Evolutionary conservation across 208 protist genomes (phyloP), one percentile per base, ranked within the genome.

Genomic region (Acanthamoeba triangularis): DNA sequence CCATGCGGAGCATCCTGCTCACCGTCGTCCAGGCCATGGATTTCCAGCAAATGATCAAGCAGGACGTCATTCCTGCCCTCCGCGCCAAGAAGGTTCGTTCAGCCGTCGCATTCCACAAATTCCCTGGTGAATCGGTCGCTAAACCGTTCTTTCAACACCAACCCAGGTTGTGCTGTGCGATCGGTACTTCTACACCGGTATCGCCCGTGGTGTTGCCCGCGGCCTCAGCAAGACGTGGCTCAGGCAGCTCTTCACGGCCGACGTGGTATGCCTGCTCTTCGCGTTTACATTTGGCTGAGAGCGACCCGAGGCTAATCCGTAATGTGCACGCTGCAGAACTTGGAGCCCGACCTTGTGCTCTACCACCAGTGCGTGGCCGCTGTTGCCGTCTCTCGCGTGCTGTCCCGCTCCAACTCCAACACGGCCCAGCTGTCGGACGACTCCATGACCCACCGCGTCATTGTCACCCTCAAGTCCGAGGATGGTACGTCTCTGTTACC

Each of bases 161-260:
- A 16, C 16, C 11, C 63, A 76, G 67, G 78, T 95, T 0, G 92
- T 95, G 52, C 25, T 95, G 37, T 95, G 76, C 61, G 92, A 95
- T 95, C 92, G 92, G 47, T 95, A 95, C 35, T 95, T 90, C 78
- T 95, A 90, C 92, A 95, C 92, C 5, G 92, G 92, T 25, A 65
- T 95, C 37, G 92, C 92, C 3, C 63, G 92, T 25, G 92, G 92
- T 41, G 92, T 95, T 8, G 92, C 92, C 10, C 61, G 92, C n/a
- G 92, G 92, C 2, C 61, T 95, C 35, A 95, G 72, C 72, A 69
- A 88, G 54, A 88, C 72, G 10, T 95, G 92, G 92, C 78, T 95
- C 72, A 41, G 59, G 28, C 72, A 95, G 20, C 92, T 95, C 33
- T 95, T 95, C 72, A 74, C 56, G 0, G 61, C 54, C 54, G 56